phyloP scores from a whole-genome alignment of 1,284 basidiomycete species.

The Nidula niveotomentosa region DNA sequence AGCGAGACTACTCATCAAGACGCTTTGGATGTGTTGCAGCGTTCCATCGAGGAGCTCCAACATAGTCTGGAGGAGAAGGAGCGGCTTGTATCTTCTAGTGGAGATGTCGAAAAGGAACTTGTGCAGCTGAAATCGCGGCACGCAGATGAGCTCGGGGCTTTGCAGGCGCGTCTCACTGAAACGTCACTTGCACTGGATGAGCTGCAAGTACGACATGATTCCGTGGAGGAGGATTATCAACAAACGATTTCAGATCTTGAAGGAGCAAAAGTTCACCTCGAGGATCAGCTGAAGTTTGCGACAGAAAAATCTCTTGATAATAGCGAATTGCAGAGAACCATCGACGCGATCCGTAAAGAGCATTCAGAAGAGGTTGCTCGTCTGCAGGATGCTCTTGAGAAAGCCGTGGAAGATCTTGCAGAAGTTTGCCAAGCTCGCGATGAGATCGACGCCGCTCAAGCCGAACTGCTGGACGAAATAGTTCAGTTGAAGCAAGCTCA shows the following conservation, averaged over 20 bases:
- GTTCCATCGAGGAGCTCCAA: slow-evolving; percentile 13
- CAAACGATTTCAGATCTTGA: slow-evolving; percentile 5
- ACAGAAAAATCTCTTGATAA: not conserved
- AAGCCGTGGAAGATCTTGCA: slow-evolving; percentile 6
- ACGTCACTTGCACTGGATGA: slow-evolving; percentile 28
- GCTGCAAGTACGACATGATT: slow-evolving; percentile 12
- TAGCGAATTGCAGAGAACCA: not conserved
- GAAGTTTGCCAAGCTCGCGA: not conserved
- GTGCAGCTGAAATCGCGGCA: slow-evolving; percentile 35
- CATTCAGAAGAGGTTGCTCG: slow-evolving; percentile 4
- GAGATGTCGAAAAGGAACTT: slow-evolving; percentile 24
- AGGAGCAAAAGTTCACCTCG: slow-evolving; percentile 12
- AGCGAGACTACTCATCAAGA: slow-evolving; percentile 10
- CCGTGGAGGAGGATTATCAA: slow-evolving; percentile 11
- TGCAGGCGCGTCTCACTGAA: slow-evolving; percentile 34
- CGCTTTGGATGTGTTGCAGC: slow-evolving; percentile 25
- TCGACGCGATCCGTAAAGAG: slow-evolving; percentile 1
- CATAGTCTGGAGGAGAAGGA: slow-evolving; percentile 14
- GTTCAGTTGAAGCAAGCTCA: no score
- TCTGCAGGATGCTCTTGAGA: slow-evolving; percentile 6
- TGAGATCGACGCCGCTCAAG: no score
- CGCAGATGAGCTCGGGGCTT: slow-evolving; percentile 31
- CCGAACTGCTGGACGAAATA: no score
- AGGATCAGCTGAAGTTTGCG: slow-evolving; percentile 19
- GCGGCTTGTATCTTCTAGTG: slow-evolving; percentile 14